Evolutionary conservation across 495 filamentous ascomycete genomes (phyloP).

Genomic region (Bacidia gigantensis): DNA sequence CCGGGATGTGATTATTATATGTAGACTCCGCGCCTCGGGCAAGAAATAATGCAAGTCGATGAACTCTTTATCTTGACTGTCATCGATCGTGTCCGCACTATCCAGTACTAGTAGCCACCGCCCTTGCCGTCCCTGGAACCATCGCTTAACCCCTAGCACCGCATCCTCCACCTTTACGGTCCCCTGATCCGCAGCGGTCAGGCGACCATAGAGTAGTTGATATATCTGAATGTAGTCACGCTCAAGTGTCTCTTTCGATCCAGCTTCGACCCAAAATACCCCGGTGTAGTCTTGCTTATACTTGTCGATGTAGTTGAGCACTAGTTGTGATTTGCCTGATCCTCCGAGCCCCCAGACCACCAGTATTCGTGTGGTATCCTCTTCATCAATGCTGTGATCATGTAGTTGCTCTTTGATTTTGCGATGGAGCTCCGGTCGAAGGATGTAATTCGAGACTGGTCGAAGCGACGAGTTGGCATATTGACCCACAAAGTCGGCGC

Average conservation of each 20-base stretch:
- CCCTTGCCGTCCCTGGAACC: constrained; percentile 1
- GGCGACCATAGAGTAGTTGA: not conserved
- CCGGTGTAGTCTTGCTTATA: constrained; percentile 11
- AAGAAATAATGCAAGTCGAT: not conserved
- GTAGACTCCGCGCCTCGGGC: not conserved
- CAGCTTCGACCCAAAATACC: constrained; percentile 18
- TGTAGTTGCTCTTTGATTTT: constrained; percentile 4
- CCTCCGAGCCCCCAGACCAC: constrained; percentile 18
- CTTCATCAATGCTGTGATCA: not conserved
- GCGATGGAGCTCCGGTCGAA: not conserved
- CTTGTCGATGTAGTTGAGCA: constrained; percentile 11
- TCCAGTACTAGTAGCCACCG: constrained; percentile 4
- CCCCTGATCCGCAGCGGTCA: not conserved
- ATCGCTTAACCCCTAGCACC: constrained; percentile 5
- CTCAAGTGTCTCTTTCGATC: constrained; percentile 14
- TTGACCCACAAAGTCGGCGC: not conserved
- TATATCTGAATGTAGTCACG: constrained; percentile 6
- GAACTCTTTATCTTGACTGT: not conserved
- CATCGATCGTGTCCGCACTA: constrained; percentile 1
- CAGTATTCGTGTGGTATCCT: not conserved
- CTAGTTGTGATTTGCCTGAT: constrained; percentile 18
- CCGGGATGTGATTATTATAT: constrained; percentile 2
- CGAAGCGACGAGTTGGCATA: not conserved
- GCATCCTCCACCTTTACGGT: constrained; percentile 1
- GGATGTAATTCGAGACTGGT: constrained; percentile 1